Conservation (phyloP, 2,329 filamentous ascomycete genomes). For the Pleoardoris graminearum region DNA sequence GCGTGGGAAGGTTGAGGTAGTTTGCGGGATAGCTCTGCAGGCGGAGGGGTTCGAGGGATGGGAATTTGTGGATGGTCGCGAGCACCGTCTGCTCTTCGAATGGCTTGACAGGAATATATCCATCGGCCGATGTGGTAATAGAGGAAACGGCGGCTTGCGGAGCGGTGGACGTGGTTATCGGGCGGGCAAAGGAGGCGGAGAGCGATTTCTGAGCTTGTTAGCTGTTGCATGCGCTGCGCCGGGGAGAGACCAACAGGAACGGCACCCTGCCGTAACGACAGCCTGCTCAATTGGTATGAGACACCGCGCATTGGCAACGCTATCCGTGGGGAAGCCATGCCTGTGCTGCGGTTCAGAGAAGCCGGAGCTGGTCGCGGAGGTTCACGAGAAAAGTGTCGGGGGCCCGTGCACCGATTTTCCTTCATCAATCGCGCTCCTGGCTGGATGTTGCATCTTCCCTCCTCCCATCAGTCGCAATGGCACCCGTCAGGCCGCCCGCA, state of each 20-base stretch:
- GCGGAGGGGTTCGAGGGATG: constrained; percentile 78
- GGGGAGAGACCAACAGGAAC: constrained; percentile 51
- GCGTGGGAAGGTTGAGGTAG: constrained; percentile 84
- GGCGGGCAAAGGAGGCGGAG: constrained; percentile 28
- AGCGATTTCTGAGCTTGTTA: constrained; percentile 34
- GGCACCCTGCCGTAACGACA: constrained; percentile 36
- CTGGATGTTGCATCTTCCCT: constrained; percentile 8
- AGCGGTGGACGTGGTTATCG: constrained; percentile 51
- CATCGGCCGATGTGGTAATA: constrained; percentile 47
- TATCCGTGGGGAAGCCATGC: constrained; percentile 48
- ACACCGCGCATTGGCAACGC: constrained; percentile 43
- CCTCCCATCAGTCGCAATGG: constrained; percentile 35
- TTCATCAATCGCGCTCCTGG: constrained; percentile 13
- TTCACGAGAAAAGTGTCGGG: constrained; percentile 21
- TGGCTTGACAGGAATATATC: constrained; percentile 40
- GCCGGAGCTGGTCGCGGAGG: constrained; percentile 37
- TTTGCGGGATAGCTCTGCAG: constrained; percentile 78
- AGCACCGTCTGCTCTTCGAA: constrained; percentile 61
- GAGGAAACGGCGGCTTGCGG: constrained; percentile 60
- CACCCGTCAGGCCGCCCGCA: constrained; percentile 38
- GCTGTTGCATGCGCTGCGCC: constrained; percentile 39
- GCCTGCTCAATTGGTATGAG: constrained; percentile 34
- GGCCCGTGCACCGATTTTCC: constrained; percentile 26
- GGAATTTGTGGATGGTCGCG: constrained; percentile 88
- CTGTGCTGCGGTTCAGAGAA: constrained; percentile 26